These are phyloP conservation scores for Mycocentrospora acerina DNA, from an alignment of 2,329 filamentous ascomycete genomes.

Conservation along the genomic window DNA sequence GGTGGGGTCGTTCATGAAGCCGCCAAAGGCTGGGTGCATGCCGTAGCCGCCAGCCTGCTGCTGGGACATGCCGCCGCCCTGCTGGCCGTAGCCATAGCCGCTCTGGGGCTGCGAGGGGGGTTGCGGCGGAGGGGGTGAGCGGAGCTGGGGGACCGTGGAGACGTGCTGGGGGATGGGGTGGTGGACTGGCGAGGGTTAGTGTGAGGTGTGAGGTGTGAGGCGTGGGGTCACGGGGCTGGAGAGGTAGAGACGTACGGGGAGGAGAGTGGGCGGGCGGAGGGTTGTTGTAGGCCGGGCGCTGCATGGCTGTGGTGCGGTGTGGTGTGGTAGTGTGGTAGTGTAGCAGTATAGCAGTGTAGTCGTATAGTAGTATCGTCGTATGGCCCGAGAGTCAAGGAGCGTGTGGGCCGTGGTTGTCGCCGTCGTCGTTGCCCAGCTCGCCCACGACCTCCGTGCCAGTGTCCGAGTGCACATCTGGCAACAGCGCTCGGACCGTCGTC, in stretches of 20 bases:
- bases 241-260: conserved; percentile 58
- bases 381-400: background rate
- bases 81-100: conserved; percentile 73
- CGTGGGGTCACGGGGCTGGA: background rate
- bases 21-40: conserved; percentile 68
- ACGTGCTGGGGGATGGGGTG: conserved; percentile 98
- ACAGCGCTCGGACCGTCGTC: conserved; percentile 30
- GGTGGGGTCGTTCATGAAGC: conserved; percentile 94
- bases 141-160: conserved; percentile 93
- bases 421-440: conserved; percentile 15
- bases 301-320: conserved; percentile 61
- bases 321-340: no score
- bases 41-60: conserved; percentile 35
- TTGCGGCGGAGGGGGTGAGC: conserved; percentile 83
- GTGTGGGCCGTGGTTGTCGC: conserved; percentile 7
- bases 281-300: conserved; percentile 74
- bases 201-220: background rate
- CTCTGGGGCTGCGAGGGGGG: conserved; percentile 68
- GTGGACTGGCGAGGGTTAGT: conserved; percentile 51
- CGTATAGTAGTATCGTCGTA: no score
- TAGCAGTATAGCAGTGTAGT: no score
- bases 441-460: no score
- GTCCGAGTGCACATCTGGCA: conserved; percentile 29
- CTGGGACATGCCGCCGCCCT: conserved; percentile 49
- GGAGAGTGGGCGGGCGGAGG: conserved; percentile 76